These are phyloP conservation scores for Pseudogymnoascus sp. DNA, from an alignment of 2,329 filamentous ascomycete species.

Conservation along the genomic window DNA sequence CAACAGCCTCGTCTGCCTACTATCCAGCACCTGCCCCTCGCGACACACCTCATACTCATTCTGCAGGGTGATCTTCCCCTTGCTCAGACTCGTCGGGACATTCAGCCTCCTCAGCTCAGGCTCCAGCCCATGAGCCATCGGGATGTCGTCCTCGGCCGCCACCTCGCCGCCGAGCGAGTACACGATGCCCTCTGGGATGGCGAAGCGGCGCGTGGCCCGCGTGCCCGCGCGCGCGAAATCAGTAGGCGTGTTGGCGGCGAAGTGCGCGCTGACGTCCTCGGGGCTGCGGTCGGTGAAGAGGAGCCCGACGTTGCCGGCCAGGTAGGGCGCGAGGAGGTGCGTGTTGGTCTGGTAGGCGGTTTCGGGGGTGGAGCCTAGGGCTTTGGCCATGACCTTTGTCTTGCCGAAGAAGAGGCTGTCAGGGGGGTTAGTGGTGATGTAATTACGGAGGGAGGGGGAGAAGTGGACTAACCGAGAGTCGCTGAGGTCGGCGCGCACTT, in stretches of 20 bases:
- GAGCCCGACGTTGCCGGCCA: slow-evolving; percentile 78
- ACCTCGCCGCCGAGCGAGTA: slow-evolving; percentile 76
- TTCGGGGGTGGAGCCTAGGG: slow-evolving; percentile 70
- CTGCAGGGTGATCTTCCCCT: slow-evolving; percentile 73
- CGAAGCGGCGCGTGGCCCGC: slow-evolving; percentile 64
- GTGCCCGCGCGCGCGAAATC: slow-evolving; percentile 90
- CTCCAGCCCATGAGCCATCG: slow-evolving; percentile 81
- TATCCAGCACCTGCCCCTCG: slow-evolving; percentile 78
- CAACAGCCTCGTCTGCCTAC: slow-evolving; percentile 82
- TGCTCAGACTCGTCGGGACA: slow-evolving; percentile 80
- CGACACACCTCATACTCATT: slow-evolving; percentile 57
- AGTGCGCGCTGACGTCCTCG: slow-evolving; percentile 61
- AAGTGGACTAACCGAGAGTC: slow-evolving; percentile 64
- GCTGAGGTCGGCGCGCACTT: slow-evolving; percentile 73
- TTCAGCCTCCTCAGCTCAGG: slow-evolving; percentile 82
- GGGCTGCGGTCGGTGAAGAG: slow-evolving; percentile 78
- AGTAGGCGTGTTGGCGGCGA: slow-evolving; percentile 62
- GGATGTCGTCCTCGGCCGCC: slow-evolving; percentile 71
- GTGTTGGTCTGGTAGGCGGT: slow-evolving; percentile 76
- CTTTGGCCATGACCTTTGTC: slow-evolving; percentile 97
- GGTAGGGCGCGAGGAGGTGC: slow-evolving; percentile 58
- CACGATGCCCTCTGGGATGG: slow-evolving; percentile 74
- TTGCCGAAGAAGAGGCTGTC: slow-evolving; percentile 93
- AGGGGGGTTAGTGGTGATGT: background rate
- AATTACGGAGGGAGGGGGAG: background rate